These are phyloP conservation scores for Cyberlindnera suaveolens DNA, from an alignment of 805 yeast genomes.

Conservation along the genomic window DNA sequence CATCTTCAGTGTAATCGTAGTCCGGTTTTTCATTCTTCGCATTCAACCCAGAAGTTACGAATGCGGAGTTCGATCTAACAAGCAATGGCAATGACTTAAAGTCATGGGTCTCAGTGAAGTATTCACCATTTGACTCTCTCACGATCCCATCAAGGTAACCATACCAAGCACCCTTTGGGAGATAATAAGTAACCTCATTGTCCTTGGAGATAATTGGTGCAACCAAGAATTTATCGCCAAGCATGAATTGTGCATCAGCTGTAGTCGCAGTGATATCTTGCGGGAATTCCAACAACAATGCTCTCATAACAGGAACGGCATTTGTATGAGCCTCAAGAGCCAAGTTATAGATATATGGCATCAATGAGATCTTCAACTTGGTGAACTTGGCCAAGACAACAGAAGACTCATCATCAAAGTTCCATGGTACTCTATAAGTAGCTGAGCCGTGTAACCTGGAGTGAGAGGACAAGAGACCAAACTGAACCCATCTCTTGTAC, in stretches of 20 bases:
- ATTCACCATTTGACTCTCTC: constrained; percentile 15
- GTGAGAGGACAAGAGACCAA: constrained; percentile 19
- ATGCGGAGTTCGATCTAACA: constrained; percentile 15
- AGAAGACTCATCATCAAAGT: constrained; percentile 19
- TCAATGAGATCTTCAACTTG: constrained; percentile 16
- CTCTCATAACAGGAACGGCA: constrained; percentile 15
- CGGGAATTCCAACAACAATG: constrained; percentile 15
- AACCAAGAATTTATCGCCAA: constrained; percentile 18
- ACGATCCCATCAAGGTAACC: constrained; percentile 18
- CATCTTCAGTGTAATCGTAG: constrained; percentile 16
- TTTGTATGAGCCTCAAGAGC: constrained; percentile 17
- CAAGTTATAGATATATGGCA: constrained; percentile 17
- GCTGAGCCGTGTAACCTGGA: constrained; percentile 20
- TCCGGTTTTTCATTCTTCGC: constrained; percentile 15
- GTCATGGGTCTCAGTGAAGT: constrained; percentile 13
- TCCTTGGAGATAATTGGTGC: constrained; percentile 15
- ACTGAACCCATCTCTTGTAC: constrained; percentile 21
- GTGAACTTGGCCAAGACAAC: constrained; percentile 17
- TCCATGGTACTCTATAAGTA: constrained; percentile 21
- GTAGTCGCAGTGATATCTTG: constrained; percentile 9
- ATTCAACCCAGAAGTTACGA: constrained; percentile 13
- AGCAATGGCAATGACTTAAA: constrained; percentile 16
- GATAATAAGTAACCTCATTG: constrained; percentile 15
- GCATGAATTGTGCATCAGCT: constrained; percentile 14
- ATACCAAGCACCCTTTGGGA: constrained; percentile 20